Percentiles rank a stretch among this genome's conserved stretches.
phyloP scores from a whole-genome alignment of 108 stramenopile genomes.

The Pseudonitzschia pungens region DNA sequence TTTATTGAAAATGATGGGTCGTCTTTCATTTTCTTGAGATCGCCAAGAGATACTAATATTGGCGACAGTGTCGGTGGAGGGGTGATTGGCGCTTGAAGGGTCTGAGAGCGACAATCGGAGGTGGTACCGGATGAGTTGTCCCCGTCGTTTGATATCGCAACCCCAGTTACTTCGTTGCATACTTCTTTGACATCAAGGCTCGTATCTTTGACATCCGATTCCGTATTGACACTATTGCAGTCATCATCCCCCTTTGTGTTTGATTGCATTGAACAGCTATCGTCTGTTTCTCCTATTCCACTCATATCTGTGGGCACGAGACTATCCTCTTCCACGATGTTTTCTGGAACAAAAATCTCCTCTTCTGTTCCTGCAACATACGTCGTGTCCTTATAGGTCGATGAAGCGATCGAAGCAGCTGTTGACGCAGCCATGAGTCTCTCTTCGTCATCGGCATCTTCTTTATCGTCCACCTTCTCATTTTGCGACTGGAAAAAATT shows the following conservation, averaged over 20 bases:
- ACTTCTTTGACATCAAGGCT: slow-evolving; percentile 5
- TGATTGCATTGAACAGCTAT: slow-evolving; percentile 22
- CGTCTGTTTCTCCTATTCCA: slow-evolving; percentile 11
- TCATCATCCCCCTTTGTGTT: not conserved
- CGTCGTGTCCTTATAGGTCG: slow-evolving; percentile 37
- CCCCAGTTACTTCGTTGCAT: not conserved
- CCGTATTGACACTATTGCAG: not conserved
- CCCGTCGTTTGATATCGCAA: not conserved
- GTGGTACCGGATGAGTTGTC: not conserved
- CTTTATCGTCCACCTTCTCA: slow-evolving; percentile 7
- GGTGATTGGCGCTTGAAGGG: slow-evolving; percentile 60
- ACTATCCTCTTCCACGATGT: slow-evolving; percentile 6
- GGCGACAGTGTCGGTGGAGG: slow-evolving; percentile 76
- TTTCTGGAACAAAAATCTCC: slow-evolving; percentile 20
- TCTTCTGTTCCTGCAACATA: slow-evolving; percentile 30
- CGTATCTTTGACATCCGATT: not conserved
- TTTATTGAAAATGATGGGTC: not conserved
- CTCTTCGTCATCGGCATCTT: slow-evolving; percentile 33
- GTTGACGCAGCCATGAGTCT: slow-evolving; percentile 64
- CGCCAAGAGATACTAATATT: slow-evolving; percentile 67
- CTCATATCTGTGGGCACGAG: slow-evolving; percentile 3
- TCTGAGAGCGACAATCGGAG: slow-evolving; percentile 34
- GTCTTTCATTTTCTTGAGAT: slow-evolving; percentile 48
- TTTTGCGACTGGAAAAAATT: slow-evolving; percentile 48
- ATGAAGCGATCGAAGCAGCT: slow-evolving; percentile 79